Conservation (phyloP, 176 grass and related monocot genomes). For the Lolium rigidum region DNA sequence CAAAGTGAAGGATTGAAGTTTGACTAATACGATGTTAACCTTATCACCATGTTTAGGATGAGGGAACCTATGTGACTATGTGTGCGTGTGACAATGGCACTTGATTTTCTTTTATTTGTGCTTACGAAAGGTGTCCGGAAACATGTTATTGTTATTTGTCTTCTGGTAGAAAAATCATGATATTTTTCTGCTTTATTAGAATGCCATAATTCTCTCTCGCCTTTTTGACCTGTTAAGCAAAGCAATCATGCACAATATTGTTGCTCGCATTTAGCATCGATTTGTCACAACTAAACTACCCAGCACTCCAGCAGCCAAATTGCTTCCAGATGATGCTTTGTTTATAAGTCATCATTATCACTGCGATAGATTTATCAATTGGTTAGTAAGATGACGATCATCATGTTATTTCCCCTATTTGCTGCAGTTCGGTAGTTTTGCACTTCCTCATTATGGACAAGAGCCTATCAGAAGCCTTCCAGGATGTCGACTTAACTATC, state of each 20-base stretch:
- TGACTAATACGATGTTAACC: not conserved
- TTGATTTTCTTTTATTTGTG: not conserved
- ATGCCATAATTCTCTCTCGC: too few species aligned
- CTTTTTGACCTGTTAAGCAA: too few species aligned
- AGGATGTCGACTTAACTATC: not conserved
- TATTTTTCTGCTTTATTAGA: not conserved
- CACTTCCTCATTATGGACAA: not conserved
- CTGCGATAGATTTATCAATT: not conserved
- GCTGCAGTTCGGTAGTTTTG: not conserved
- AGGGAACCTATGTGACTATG: not conserved
- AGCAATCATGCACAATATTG: too few species aligned
- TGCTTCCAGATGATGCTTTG: not conserved
- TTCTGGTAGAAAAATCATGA: too few species aligned
- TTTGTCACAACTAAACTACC: not conserved
- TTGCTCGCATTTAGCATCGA: not conserved
- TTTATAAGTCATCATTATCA: not conserved
- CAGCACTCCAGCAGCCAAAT: not conserved
- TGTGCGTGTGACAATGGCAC: not conserved
- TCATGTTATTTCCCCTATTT: not conserved
- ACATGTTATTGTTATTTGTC: not conserved
- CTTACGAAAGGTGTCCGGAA: not conserved
- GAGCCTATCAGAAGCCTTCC: not conserved
- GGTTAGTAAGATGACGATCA: not conserved
- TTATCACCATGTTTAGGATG: not conserved
- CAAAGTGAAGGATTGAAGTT: not conserved